phyloP scores from a whole-genome alignment of 164 flowering plant genomes.

The Vitis rotundifolia region DNA sequence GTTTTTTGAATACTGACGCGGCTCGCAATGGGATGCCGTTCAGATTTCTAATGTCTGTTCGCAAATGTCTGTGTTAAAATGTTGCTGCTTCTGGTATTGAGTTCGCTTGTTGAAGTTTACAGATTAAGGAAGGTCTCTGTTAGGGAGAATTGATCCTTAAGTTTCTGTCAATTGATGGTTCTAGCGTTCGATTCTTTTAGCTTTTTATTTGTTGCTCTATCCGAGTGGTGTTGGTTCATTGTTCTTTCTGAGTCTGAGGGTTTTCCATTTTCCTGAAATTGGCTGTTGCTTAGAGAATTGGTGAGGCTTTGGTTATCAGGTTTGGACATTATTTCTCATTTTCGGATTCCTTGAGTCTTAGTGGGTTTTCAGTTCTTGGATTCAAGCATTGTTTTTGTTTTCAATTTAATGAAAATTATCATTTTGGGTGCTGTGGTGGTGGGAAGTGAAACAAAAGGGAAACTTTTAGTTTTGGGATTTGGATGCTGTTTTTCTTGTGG shows the following conservation, averaged over 20 bases:
- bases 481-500: constrained; percentile 12
- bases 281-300: background rate
- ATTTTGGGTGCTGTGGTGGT: constrained; percentile 1
- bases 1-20: background rate
- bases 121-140: no score
- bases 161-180: background rate
- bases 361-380: background rate
- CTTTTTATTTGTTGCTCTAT: background rate
- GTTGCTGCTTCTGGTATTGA: background rate
- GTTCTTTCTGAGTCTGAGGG: background rate
- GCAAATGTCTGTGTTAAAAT: background rate
- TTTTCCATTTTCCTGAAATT: background rate
- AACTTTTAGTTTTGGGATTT: constrained; percentile 9
- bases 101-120: background rate
- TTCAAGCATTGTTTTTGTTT: constrained; percentile 1
- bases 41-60: background rate
- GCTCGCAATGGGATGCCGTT: background rate
- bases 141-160: background rate
- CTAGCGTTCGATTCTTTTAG: background rate
- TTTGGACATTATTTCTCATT: constrained; percentile 3
- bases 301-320: background rate
- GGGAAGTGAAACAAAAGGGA: constrained; percentile 12
- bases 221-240: no score
- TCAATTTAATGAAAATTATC: constrained; percentile 18
- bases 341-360: constrained; percentile 8